Percentiles rank a stretch among this genome's conserved stretches.
These are phyloP conservation scores for Pichia sp. DNA, from an alignment of 1,139 yeast species.

Conservation along the genomic window DNA sequence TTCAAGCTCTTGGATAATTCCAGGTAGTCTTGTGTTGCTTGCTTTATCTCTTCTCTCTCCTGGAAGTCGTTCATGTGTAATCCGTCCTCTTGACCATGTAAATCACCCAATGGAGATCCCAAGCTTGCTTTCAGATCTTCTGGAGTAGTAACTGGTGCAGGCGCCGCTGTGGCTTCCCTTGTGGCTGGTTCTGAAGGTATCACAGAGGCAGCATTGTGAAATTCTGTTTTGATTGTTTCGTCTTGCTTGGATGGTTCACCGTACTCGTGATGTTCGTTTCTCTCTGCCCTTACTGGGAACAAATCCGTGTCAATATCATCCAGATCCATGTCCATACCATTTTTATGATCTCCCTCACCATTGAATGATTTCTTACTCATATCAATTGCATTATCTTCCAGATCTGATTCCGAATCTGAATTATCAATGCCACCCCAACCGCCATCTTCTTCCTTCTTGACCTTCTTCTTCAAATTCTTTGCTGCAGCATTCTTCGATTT, in stretches of 20 bases:
- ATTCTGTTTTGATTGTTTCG: constrained; percentile 24
- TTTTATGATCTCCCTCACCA: constrained; percentile 9
- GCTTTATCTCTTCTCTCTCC: constrained; percentile 27
- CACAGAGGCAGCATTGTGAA: constrained; percentile 21
- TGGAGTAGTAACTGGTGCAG: not conserved
- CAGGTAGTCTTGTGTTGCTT: constrained; percentile 30
- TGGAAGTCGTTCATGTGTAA: constrained; percentile 23
- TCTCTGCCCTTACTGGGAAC: constrained; percentile 45
- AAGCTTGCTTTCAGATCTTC: not conserved
- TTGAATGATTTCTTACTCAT: constrained; percentile 4
- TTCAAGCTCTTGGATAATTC: constrained; percentile 26
- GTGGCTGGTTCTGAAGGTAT: constrained; percentile 19
- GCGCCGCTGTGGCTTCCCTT: constrained; percentile 14
- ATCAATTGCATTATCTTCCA: constrained; percentile 13
- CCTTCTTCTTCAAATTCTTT: constrained; percentile 1
- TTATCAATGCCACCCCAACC: constrained; percentile 9
- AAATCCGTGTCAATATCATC: constrained; percentile 41
- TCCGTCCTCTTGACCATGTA: constrained; percentile 11
- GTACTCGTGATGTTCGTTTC: constrained; percentile 34
- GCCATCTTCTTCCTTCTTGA: constrained; percentile 7
- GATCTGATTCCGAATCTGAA: constrained; percentile 18
- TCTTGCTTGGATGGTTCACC: constrained; percentile 24
- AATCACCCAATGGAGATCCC: constrained; percentile 7
- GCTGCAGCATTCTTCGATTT: constrained; percentile 6
- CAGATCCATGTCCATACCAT: constrained; percentile 33